These are phyloP conservation scores for Ambrosiella xylebori DNA, from an alignment of 2,329 filamentous ascomycete species.

Conservation along the genomic window DNA sequence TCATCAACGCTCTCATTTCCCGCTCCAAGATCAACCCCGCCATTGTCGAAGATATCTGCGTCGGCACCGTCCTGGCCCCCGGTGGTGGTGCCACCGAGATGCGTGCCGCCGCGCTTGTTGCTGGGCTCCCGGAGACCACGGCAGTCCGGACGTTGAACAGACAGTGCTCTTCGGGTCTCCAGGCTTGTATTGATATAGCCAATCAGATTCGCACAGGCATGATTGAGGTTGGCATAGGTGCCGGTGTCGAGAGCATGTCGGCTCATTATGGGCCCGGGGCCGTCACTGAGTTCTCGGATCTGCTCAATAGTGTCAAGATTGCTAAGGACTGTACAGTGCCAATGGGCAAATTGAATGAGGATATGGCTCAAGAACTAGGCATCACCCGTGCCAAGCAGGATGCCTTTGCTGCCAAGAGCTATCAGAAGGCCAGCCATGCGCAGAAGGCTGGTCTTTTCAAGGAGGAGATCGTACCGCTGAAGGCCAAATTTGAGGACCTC, in stretches of 20 bases:
- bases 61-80: constrained; percentile 79
- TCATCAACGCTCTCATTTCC: constrained; percentile 64
- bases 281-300: constrained; percentile 82
- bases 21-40: constrained; percentile 77
- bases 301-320: constrained; percentile 64
- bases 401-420: constrained; percentile 82
- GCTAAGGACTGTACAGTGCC: constrained; percentile 93
- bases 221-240: constrained; percentile 89
- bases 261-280: constrained; percentile 77
- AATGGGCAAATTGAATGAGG: constrained; percentile 85
- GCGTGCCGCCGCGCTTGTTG: constrained; percentile 76
- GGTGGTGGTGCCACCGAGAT: constrained; percentile 95
- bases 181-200: constrained; percentile 84
- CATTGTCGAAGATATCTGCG: constrained; percentile 80
- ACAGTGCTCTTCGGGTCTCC: constrained; percentile 84
- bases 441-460: constrained; percentile 83
- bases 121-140: constrained; percentile 72
- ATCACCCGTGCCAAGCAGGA: constrained; percentile 64
- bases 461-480: constrained; percentile 76
- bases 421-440: constrained; percentile 74
- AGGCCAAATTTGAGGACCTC: constrained; percentile 73
- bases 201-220: constrained; percentile 82
- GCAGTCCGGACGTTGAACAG: constrained; percentile 82
- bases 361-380: constrained; percentile 77
- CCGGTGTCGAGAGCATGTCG: constrained; percentile 94